Percentiles rank a stretch among this genome's conserved stretches.
phyloP scores from a whole-genome alignment of 768 basidiomycete species.

The Termitomyces titanicus region DNA sequence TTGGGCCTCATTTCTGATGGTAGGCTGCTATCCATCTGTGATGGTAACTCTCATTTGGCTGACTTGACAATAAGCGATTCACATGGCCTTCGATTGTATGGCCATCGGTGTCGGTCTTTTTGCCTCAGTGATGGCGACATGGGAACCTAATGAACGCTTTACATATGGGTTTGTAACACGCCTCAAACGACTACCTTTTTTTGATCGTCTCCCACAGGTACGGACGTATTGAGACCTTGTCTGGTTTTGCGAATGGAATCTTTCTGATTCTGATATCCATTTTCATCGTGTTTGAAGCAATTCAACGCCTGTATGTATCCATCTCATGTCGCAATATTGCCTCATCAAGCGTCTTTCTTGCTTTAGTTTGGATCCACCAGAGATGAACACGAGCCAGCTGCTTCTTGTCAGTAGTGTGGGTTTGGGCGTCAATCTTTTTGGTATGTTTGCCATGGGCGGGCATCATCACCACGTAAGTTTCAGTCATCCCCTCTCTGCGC shows the following conservation, averaged over 20 bases:
- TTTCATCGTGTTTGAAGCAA: conserved; percentile 97
- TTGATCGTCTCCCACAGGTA: conserved; percentile 51
- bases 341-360: neutral
- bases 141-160: conserved; percentile 92
- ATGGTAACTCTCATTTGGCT: neutral
- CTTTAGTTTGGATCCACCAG: conserved; percentile 83
- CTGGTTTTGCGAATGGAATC: conserved; percentile 97
- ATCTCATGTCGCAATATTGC: neutral
- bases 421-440: conserved; percentile 91
- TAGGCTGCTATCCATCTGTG: conserved; percentile 25
- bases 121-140: conserved; percentile 96
- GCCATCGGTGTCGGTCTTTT: conserved; percentile 94
- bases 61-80: conserved; percentile 69
- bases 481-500: neutral
- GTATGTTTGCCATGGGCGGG: conserved; percentile 98
- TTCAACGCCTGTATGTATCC: conserved; percentile 80
- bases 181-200: neutral
- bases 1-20: conserved; percentile 96
- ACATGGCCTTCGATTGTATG: conserved; percentile 99
- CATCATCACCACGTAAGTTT: conserved; percentile 78
- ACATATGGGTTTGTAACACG: conserved; percentile 77
- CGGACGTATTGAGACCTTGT: conserved; percentile 93
- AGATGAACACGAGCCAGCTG: conserved; percentile 95
- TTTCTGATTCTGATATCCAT: conserved; percentile 92
- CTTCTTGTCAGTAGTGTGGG: conserved; percentile 87